phyloP scores from a whole-genome alignment of 2,329 filamentous ascomycete species.

The Hawksworthiomyces lignivorus region DNA sequence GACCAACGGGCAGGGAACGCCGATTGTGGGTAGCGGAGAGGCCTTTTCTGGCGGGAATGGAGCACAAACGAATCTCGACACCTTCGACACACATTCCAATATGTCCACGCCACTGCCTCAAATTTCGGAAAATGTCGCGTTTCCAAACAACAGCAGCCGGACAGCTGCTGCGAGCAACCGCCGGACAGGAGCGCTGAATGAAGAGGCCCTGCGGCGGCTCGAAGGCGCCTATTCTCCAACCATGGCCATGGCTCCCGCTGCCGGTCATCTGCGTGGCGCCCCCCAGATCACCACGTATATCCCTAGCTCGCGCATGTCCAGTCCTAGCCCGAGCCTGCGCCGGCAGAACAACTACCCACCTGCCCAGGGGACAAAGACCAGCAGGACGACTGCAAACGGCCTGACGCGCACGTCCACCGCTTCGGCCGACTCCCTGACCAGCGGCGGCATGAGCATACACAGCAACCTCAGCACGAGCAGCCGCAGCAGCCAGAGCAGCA shows the following conservation, averaged over 20 bases:
- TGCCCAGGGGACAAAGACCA: conserved; percentile 11
- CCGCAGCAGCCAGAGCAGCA: conserved; percentile 3
- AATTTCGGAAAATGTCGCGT: conserved; percentile 12
- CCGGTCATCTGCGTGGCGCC: background rate
- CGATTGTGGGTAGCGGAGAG: background rate
- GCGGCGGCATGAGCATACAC: background rate
- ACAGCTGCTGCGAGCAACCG: background rate
- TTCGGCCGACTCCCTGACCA: conserved; percentile 17
- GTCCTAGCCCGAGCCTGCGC: background rate
- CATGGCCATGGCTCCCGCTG: too few relatives aligned
- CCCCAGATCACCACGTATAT: conserved; percentile 10
- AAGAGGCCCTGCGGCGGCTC: conserved; percentile 20
- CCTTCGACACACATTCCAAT: conserved; percentile 8
- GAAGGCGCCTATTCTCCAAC: conserved; percentile 16
- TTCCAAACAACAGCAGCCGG: background rate
- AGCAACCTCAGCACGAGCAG: conserved; percentile 6
- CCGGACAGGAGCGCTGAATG: conserved; percentile 14
- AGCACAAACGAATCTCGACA: conserved; percentile 4
- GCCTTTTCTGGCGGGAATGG: conserved; percentile 6
- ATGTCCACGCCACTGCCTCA: conserved; percentile 14
- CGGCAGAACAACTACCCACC: conserved; percentile 7
- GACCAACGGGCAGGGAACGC: too few relatives aligned
- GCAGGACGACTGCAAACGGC: conserved; percentile 9
- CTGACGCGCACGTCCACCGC: conserved; percentile 14
- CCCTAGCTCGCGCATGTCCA: conserved; percentile 10